These are phyloP conservation scores for Spathaspora boniae DNA, from an alignment of 805 yeast genomes.

Conservation along the genomic window DNA sequence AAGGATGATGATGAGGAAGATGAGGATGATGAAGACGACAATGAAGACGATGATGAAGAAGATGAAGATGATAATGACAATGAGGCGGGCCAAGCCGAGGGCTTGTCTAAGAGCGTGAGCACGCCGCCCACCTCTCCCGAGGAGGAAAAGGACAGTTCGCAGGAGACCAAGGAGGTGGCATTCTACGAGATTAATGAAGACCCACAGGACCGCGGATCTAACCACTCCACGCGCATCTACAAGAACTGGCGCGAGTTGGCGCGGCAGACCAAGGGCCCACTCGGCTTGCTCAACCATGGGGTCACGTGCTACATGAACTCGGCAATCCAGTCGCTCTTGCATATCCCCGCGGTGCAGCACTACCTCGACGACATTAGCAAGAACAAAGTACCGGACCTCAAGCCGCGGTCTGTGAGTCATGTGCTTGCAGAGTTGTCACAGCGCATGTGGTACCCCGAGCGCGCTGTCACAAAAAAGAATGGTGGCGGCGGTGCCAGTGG, in stretches of 20 bases:
- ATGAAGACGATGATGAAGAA: conserved; percentile 19
- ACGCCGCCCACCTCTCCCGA: conserved; percentile 13
- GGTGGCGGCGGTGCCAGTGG: conserved; percentile 14
- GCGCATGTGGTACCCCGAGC: conserved; percentile 63
- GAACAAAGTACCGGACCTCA: conserved; percentile 49
- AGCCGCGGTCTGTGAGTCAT: conserved; percentile 58
- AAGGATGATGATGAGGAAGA: conserved; percentile 10
- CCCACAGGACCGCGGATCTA: conserved; percentile 60
- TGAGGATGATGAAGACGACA: conserved; percentile 9
- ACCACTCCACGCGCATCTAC: conserved; percentile 51
- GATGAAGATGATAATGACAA: conserved; percentile 7
- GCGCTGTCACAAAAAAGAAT: conserved; percentile 24
- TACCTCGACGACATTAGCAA: conserved; percentile 65
- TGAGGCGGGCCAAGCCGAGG: conserved; percentile 8
- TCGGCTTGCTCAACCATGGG: conserved; percentile 84
- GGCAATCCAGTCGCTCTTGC: conserved; percentile 87
- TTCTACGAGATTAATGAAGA: conserved; percentile 46
- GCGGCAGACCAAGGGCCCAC: conserved; percentile 45
- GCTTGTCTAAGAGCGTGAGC: conserved; percentile 1
- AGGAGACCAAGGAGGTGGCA: not conserved
- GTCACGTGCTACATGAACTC: conserved; percentile 97
- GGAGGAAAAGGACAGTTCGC: conserved; percentile 16
- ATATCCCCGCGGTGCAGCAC: conserved; percentile 86
- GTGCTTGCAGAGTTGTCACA: conserved; percentile 64
- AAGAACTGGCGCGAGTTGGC: conserved; percentile 69